Base-by-base conservation (phyloP, 208 protist species). In the Crithidia sp. region DNA sequence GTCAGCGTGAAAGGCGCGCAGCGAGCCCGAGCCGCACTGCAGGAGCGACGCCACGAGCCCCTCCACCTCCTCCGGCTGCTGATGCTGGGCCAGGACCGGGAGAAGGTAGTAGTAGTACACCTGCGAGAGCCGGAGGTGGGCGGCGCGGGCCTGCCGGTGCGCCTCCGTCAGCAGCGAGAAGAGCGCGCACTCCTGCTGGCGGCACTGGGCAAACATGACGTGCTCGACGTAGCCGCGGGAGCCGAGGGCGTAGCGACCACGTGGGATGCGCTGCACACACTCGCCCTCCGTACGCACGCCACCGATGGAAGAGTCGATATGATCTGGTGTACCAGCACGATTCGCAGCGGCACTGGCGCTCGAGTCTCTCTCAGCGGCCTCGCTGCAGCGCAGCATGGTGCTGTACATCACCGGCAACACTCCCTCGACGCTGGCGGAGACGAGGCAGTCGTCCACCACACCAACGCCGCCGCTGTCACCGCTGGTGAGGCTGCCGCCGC, bases 181-280 rank as follows among this genome's bases (percentile, higher is more conserved):
- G 3, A 93, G 76, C 19, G 83, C 85, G 36, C 79, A 83, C n/a
- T 75, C 55, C 71, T 93, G 88, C 54, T 93, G 88, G 7, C 71
- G 74, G 43, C 68, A 58, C 54, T 85, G 77, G 3, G 66, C 71
- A 44, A 93, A 79, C 16, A 89, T n/a, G 5, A 86, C 76, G 14
- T 74, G 73, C 59, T 88, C 84, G 28, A 82, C 68, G 57, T 93
- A 93, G 39, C 73, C 74, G 10, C 76, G 63, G 7, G 82, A 87
- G n/a, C 71, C 40, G 9, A 92, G 66, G 0, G 79, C 59, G 53
- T 84, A 86, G 37, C 54, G 66, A 7, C 54, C 59, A 28, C 28
- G 47, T 0, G 62, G 50, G 7, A 28, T 41, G 54, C 68, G 49
- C 65, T 72, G 73, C 40, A 63, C 10, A n/a, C 59, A 37, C 5